Base-by-base conservation (phyloP, 306 rosid species). In the Casuarina glauca region DNA sequence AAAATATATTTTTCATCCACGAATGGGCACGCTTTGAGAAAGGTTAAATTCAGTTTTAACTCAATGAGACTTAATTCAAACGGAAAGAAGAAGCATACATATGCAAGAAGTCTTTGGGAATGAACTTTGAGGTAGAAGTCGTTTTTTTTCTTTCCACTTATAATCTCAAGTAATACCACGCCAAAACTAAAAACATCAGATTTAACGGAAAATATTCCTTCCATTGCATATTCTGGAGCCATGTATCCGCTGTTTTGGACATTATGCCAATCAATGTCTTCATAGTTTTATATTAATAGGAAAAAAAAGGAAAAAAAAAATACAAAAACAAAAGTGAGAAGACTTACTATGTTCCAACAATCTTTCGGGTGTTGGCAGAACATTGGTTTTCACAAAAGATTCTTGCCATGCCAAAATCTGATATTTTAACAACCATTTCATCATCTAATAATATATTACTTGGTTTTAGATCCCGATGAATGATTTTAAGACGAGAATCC, bases 161-260 rank as follows among this genome's bases (percentile, higher is more conserved):
- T 77, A 51, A 86, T 84, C 83, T 90, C 92, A 38, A 86, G 89
- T 68, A 88, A 57, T 46, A 90, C 73, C n/a, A 90, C 86, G 2
- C 94, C 89, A n/a, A 90, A 90, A 73, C 90, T 88, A 84, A 84
- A 90, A 2, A 84, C 89, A 79, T 90, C 90, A 0, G 91, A 90
- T 72, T 90, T 90, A 4, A 81, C 73, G 0, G 89, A 86, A 73
- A 88, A 90, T 16, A 84, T 12, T 12, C 91, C 91, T 19, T 82
- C 86, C 89, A 90, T 90, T 72, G 90, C 94, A 46, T 87, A 87
- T 1, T 87, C n/a, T n/a, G n/a, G n/a, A n/a, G 93, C 83, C 86
- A 89, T 89, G 60, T 90, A 90, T 63, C 91, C 90, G 41, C 90
- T 87, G 44, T 76, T 77, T 73, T 68, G 16, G 20, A 13, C 63